These are phyloP conservation scores for Cadophora sp. DNA, from an alignment of 2,329 filamentous ascomycete species.

Conservation along the genomic window DNA sequence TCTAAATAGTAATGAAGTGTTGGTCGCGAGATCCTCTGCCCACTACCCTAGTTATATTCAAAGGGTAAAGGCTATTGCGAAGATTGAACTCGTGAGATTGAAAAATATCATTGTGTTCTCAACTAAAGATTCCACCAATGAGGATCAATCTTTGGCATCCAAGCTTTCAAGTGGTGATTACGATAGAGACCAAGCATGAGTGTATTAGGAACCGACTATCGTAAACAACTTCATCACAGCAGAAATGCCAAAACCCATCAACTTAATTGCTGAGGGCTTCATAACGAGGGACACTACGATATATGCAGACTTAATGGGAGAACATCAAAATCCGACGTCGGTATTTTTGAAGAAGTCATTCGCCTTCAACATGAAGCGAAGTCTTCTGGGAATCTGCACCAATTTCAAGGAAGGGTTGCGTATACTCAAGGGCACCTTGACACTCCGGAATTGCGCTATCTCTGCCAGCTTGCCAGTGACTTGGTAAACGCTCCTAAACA, in stretches of 20 bases:
- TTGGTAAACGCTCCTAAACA: too few species aligned
- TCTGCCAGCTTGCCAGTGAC: too few species aligned
- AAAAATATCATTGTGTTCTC: slow-evolving; percentile 85
- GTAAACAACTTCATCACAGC: slow-evolving; percentile 72
- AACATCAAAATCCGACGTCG: too few species aligned
- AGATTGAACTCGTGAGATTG: slow-evolving; percentile 66
- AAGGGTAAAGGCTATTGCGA: slow-evolving; percentile 65
- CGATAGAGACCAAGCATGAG: slow-evolving; percentile 78
- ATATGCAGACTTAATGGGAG: too few species aligned
- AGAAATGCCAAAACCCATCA: slow-evolving; percentile 52
- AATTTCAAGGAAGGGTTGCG: too few species aligned
- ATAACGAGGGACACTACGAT: slow-evolving; percentile 44
- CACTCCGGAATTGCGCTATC: too few species aligned
- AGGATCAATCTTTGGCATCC: slow-evolving; percentile 67
- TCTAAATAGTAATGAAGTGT: slow-evolving; percentile 63
- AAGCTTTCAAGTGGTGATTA: slow-evolving; percentile 82
- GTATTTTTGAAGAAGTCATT: too few species aligned
- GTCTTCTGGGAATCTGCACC: slow-evolving; percentile 12
- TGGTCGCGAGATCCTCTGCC: slow-evolving; percentile 74
- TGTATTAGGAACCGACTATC: slow-evolving; percentile 74
- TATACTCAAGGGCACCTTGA: too few species aligned
- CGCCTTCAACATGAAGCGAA: too few species aligned
- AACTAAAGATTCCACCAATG: slow-evolving; percentile 50
- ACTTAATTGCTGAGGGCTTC: slow-evolving; percentile 56
- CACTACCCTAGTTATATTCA: slow-evolving; percentile 77